Conservation (phyloP, 305 asterid genomes). For the Rubia balearica region DNA sequence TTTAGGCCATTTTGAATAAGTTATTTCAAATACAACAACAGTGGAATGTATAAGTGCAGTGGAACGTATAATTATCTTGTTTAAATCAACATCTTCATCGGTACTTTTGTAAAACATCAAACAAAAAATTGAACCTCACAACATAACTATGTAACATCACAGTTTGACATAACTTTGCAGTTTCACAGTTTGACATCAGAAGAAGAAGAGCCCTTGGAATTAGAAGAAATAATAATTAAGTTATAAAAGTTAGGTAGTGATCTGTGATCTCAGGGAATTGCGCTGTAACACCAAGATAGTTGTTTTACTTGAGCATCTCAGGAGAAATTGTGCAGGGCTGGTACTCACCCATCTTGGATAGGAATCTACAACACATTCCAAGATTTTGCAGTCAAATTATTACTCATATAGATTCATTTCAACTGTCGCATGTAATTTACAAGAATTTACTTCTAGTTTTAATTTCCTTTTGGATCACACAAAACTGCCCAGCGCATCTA, state of each 20-base stretch:
- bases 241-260: conserved; percentile 2
- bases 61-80: too few relatives aligned
- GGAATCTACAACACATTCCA: conserved; percentile 10
- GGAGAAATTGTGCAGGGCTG: conserved; percentile 12
- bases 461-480: neutral
- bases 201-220: conserved; percentile 84
- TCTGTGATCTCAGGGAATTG: conserved; percentile 12
- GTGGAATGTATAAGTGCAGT: too few relatives aligned
- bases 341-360: conserved; percentile 7
- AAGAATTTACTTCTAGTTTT: neutral
- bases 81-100: too few relatives aligned
- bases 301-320: conserved; percentile 10
- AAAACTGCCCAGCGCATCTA: neutral
- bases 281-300: conserved; percentile 6
- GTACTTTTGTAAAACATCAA: too few relatives aligned
- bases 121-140: too few relatives aligned
- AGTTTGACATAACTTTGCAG: too few relatives aligned
- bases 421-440: conserved; percentile 1
- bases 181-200: too few relatives aligned
- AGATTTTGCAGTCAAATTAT: conserved; percentile 20
- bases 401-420: neutral
- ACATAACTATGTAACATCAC: too few relatives aligned
- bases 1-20: too few relatives aligned
- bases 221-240: conserved; percentile 21
- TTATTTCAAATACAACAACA: too few relatives aligned